phyloP scores from a whole-genome alignment of 108 stramenopile genomes.

The Pseudonitzschia delicatissima region DNA sequence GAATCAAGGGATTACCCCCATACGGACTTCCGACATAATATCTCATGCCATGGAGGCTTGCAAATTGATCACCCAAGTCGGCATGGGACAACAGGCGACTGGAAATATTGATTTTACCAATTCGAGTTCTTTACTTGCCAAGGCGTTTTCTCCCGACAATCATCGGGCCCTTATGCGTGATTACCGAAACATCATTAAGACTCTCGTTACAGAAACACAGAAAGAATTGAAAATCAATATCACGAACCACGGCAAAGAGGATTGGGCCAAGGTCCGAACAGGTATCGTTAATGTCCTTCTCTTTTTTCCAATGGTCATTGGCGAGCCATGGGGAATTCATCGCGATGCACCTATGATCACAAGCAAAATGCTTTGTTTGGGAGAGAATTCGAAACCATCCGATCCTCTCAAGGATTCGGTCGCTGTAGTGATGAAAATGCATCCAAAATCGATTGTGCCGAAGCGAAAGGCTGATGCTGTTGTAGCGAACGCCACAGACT shows the following conservation, averaged over 20 bases:
- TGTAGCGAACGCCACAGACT: background rate
- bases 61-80: constrained; percentile 2
- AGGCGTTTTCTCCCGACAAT: background rate
- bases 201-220: constrained; percentile 1
- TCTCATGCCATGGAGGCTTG: background rate
- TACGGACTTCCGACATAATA: background rate
- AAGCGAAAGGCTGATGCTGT: background rate
- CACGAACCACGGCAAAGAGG: background rate
- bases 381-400: background rate
- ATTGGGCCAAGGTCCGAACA: background rate
- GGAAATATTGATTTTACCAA: background rate
- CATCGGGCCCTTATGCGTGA: background rate
- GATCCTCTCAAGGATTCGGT: background rate
- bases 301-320: constrained; percentile 16
- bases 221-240: constrained; percentile 7
- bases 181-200: constrained; percentile 10
- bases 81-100: background rate
- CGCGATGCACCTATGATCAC: constrained; percentile 14
- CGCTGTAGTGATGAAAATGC: constrained; percentile 4
- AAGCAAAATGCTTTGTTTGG: constrained; percentile 6
- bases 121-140: background rate
- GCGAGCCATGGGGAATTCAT: constrained; percentile 19
- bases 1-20: constrained; percentile 3
- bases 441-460: background rate
- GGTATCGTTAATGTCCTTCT: constrained; percentile 13